Percentiles rank a stretch among this genome's conserved stretches.
phyloP scores from a whole-genome alignment of 2,329 filamentous ascomycete species.

The Grosmannia clavigera region DNA sequence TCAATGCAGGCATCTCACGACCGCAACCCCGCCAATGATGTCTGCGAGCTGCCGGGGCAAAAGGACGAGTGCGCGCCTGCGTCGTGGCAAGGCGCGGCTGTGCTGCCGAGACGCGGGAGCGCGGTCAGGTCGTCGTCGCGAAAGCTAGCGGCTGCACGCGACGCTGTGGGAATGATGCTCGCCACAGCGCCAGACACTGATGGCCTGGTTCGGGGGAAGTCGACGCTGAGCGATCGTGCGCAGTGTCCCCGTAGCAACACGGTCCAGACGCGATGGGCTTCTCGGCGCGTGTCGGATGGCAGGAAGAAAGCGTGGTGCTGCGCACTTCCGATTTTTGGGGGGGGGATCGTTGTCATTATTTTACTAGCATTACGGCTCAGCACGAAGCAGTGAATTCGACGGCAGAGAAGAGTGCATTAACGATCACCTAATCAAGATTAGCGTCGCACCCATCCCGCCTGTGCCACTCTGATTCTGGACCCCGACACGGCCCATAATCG shows the following conservation, averaged over 20 bases:
- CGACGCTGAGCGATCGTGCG: neutral
- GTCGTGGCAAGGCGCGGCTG: neutral
- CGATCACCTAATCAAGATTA: neutral
- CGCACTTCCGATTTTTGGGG: neutral
- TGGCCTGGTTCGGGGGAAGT: neutral
- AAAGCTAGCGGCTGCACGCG: neutral
- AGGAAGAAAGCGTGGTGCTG: neutral
- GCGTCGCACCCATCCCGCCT: neutral
- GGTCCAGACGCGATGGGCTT: neutral
- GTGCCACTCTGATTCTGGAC: neutral
- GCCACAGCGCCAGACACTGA: neutral
- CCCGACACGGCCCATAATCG: no score
- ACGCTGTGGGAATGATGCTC: neutral
- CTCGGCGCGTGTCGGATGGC: neutral
- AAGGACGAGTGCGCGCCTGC: neutral
- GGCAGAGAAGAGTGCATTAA: neutral
- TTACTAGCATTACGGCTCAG: neutral
- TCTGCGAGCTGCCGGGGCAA: neutral
- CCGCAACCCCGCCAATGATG: constrained; percentile 1
- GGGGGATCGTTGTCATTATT: neutral
- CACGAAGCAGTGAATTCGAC: neutral
- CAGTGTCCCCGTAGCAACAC: neutral
- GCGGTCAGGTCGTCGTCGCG: neutral
- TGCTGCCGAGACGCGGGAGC: neutral
- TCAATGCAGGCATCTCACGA: constrained; percentile 8